These are phyloP conservation scores for Helianthus annuus DNA, from an alignment of 129 eudicot genomes.

Conservation along the genomic window DNA sequence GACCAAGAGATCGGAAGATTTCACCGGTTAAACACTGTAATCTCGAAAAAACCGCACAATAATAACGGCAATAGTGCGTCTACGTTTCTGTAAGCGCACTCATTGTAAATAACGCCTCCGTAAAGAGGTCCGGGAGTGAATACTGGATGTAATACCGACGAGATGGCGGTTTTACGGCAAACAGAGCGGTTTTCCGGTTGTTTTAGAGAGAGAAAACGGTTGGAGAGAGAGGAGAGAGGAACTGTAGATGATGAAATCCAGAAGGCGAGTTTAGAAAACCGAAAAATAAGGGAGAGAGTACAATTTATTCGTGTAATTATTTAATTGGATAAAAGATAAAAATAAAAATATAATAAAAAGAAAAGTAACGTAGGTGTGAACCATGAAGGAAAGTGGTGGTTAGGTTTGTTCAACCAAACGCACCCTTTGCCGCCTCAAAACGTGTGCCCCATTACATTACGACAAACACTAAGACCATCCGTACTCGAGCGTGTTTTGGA, in stretches of 20 bases:
- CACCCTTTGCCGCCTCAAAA: slow-evolving; percentile 56
- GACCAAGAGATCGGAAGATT: slow-evolving; percentile 52
- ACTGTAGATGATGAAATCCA: slow-evolving; percentile 50
- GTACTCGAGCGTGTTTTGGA: too few species aligned
- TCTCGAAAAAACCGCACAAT: slow-evolving; percentile 14
- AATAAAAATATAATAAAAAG: neutral
- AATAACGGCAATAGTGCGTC: slow-evolving; percentile 4
- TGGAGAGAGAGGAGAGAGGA: slow-evolving; percentile 33
- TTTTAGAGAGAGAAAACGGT: slow-evolving; percentile 12
- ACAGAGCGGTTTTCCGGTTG: neutral
- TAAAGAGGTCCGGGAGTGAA: slow-evolving; percentile 7
- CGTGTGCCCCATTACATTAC: slow-evolving; percentile 40
- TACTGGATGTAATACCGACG: slow-evolving; percentile 3
- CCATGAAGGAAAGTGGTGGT: slow-evolving; percentile 68
- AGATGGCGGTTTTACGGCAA: slow-evolving; percentile 29
- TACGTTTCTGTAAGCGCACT: slow-evolving; percentile 12
- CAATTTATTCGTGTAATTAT: slow-evolving; percentile 42
- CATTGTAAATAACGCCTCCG: slow-evolving; percentile 18
- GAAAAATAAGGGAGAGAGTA: slow-evolving; percentile 50
- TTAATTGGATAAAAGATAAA: neutral
- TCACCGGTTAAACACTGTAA: slow-evolving; percentile 26
- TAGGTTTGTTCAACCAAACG: slow-evolving; percentile 87
- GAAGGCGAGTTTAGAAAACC: slow-evolving; percentile 50
- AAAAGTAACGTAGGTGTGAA: slow-evolving; percentile 52
- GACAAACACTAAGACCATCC: slow-evolving; percentile 24